Conservation (phyloP, 306 rosid species). For the Inga oerstediana region DNA sequence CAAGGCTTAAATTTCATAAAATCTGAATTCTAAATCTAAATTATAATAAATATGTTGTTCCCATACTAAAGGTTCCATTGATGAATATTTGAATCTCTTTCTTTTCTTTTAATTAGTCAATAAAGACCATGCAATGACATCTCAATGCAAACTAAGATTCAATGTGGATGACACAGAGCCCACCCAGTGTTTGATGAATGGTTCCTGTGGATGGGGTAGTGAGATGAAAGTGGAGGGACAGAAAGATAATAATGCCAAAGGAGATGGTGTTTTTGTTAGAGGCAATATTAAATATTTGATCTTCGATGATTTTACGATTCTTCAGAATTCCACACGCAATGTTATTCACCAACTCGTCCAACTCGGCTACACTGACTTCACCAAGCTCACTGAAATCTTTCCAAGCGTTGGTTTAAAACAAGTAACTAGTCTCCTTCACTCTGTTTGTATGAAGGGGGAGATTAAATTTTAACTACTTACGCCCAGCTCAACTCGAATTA, state of each 20-base stretch:
- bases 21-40: too few species aligned
- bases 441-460: too few species aligned
- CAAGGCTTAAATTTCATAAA: too few species aligned
- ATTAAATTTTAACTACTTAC: too few species aligned
- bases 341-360: background rate
- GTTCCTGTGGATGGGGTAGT: too few species aligned
- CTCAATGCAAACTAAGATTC: too few species aligned
- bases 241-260: background rate
- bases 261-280: background rate
- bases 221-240: background rate
- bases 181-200: background rate
- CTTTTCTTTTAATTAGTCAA: too few species aligned
- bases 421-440: background rate
- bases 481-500: too few species aligned
- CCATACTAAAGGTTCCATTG: too few species aligned
- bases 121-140: too few species aligned
- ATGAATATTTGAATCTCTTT: too few species aligned
- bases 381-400: background rate
- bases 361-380: background rate
- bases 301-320: background rate
- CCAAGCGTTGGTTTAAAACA: background rate
- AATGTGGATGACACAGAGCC: constrained; percentile 17
- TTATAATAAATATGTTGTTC: too few species aligned
- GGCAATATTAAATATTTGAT: background rate
- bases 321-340: background rate